phyloP scores from a whole-genome alignment of 495 filamentous ascomycete species.

The Neurospora sp. region DNA sequence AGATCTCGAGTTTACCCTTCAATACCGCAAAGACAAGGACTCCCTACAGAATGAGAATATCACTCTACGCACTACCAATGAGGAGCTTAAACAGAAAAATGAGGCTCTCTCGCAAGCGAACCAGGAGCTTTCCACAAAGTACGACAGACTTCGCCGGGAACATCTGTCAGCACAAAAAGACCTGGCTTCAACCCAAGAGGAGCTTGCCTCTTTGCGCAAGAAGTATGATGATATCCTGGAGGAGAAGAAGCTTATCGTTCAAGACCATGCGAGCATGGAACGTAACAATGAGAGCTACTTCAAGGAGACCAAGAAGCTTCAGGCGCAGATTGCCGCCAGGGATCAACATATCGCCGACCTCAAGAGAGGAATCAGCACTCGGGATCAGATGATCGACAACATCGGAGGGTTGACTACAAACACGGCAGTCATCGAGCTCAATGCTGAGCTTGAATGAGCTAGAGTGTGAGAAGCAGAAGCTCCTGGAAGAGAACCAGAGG shows the following conservation, averaged over 20 bases:
- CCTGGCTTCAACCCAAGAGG: constrained; percentile 21
- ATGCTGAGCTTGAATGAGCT: constrained; percentile 27
- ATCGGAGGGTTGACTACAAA: constrained; percentile 23
- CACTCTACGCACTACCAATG: constrained; percentile 23
- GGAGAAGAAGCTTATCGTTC: constrained; percentile 27
- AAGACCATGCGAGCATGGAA: constrained; percentile 34
- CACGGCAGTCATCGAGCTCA: constrained; percentile 20
- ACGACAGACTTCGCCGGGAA: constrained; percentile 28
- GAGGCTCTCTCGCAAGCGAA: constrained; percentile 15
- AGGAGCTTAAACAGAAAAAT: constrained; percentile 19
- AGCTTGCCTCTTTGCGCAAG: constrained; percentile 24
- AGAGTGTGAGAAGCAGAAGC: constrained; percentile 20
- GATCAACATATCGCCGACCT: constrained; percentile 27
- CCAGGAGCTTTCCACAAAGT: constrained; percentile 20
- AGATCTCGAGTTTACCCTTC: constrained; percentile 23
- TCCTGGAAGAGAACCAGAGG: constrained; percentile 20
- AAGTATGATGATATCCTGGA: constrained; percentile 20
- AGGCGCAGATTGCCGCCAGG: constrained; percentile 28
- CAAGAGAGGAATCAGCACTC: constrained; percentile 22
- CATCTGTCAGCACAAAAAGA: constrained; percentile 26
- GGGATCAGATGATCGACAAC: constrained; percentile 24
- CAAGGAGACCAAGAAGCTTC: constrained; percentile 35
- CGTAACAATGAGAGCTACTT: constrained; percentile 37
- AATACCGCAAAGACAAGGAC: constrained; percentile 24
- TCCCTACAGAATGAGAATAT: constrained; percentile 24